Base-by-base conservation (phyloP, 2,329 filamentous ascomycete genomes). In the Colletotrichum neosansevieriae region DNA sequence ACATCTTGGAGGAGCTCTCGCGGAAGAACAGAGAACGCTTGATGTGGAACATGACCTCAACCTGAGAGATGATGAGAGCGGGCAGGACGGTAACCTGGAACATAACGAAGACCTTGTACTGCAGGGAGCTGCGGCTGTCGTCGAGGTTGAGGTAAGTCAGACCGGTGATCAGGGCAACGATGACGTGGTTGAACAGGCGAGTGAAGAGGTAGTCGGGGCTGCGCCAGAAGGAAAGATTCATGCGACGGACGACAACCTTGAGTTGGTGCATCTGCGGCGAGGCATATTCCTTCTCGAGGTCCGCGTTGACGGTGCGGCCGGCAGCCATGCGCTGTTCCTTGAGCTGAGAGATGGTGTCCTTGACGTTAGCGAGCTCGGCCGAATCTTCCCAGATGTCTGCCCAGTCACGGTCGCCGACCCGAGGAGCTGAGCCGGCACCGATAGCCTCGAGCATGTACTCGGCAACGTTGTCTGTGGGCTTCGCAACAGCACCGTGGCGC, bases 181-280 rank as follows among this genome's bases (percentile, higher is more conserved):
- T 87, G 68, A 95, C 83, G 77, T 97, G 94, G 76, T 92, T 94
- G 84, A 95, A 97, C 17, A 97, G 83, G 17, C 94, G 88, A 0
- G 94, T 97, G 78, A 97, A 96, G 59, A 94, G 90, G 77, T 97
- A 97, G 81, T 97, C 94, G 40, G 92, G 92, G 2, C 91, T 92
- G 47, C 94, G 87, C 93, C 93, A 97, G 83, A 92, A 95, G 0
- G 92, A 86, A 3, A 93, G 82, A 77, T 94, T 92, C 71, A 91
- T 93, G 65, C 94, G 89, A 66, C 82, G 84, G 72, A 89, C 86
- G 34, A 97, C 93, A 2, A 92, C 80, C 78, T 89, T 91, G 77
- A 97, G 87, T 83, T 97, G 94, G 77, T 94, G 92, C 80, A 81
- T 83, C 9, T 94, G 79, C 0, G 94, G 92, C 0, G 93, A 94